Base-by-base conservation (phyloP, 192 early-diverging fungal species). In the Podila horticola region DNA sequence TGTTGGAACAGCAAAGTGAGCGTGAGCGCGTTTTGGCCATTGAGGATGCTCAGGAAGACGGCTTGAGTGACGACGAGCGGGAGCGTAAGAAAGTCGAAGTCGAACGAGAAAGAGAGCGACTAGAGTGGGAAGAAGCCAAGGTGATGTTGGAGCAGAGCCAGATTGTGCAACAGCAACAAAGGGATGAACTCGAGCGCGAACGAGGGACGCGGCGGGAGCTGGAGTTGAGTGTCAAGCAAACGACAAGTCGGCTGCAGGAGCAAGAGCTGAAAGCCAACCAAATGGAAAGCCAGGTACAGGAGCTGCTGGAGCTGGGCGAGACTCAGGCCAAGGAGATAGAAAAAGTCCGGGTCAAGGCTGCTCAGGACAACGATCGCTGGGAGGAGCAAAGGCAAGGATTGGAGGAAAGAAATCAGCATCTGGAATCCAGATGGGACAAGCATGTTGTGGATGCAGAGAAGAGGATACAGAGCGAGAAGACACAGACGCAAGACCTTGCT, bases 121-220 rank as follows among this genome's bases (percentile, higher is more conserved):
- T 62, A 2, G 65, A 66, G 36, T 30, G 38, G 59, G 71, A 72
- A 20, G 62, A 72, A 24, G 30, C 63, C 33, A 58, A 64, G 30
- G 24, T 60, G 1, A 6, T 69, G 4, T 26, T 73, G 33, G 77
- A 73, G 45, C 31, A 81, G 45, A 69, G 67, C 17, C 45, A 52
- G 17, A 28, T 57, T 22, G 24, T 49, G 5, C 77, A 81, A 22
- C 55, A 59, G 17, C 31, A 52, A 12, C 41, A 72, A 11, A 49
- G 49, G 20, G 62, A 65, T 4, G 55, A 73, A 4, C 48, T 81
- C 8, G 77, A 52, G 19, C 61, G 38, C 41, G 71, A 79, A 38
- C 75, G 52, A 4, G 38, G 36, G 12, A 29, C 2, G 17, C 67
- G 52, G 13, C 49, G 48, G 31, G 41, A 79, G 9, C 22, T 65